Base-by-base conservation (phyloP, 2,329 filamentous ascomycete species). In the Catunica adiposa region DNA sequence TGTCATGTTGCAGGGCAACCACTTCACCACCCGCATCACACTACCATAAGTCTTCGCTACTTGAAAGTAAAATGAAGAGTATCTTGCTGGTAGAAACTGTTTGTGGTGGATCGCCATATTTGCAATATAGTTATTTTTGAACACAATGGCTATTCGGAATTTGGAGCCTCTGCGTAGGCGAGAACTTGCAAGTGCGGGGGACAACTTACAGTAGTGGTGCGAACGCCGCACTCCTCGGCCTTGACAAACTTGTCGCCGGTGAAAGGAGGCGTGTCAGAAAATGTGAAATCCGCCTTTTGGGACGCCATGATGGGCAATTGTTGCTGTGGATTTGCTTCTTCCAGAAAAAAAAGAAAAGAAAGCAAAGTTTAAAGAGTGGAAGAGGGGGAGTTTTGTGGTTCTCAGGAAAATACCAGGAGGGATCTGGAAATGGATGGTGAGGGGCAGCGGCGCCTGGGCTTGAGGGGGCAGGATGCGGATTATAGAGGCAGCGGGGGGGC, bases 231-330 rank as follows among this genome's bases (percentile, higher is more conserved):
- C 63, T 88, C 84, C 69, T 86, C 80, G 62, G 77, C 76, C 51
- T 78, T 82, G 58, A 84, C 83, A 65, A 83, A 87, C 62, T 82
- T 82, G 63, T 83, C 66, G 58, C 61, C 64, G 62, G 59, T 26
- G 31, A 61, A 61, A 51, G 69, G 63, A 51, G 70, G 70, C 61
- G 70, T 73, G 58, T 68, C 62, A 61, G 71, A 67, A 61, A 71
- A 72, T 62, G 68, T 66, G 57, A 72, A 70, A 62, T 72, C 68
- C 60, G 63, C 64, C 60, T 67, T 66, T 54, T 62, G 62, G 46
- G 55, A 54, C 52, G 55, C 59, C 57, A 59, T 59, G 55, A 40
- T 54, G 57, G 47, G 56, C 56, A 58, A 54, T 47, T 37, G 37
- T 51, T 25, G 23, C 23, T 22, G 20, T n/a, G 29, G 29, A 51